Conservation (phyloP, 2,329 filamentous ascomycete genomes). For the Byssothecium circinans region DNA sequence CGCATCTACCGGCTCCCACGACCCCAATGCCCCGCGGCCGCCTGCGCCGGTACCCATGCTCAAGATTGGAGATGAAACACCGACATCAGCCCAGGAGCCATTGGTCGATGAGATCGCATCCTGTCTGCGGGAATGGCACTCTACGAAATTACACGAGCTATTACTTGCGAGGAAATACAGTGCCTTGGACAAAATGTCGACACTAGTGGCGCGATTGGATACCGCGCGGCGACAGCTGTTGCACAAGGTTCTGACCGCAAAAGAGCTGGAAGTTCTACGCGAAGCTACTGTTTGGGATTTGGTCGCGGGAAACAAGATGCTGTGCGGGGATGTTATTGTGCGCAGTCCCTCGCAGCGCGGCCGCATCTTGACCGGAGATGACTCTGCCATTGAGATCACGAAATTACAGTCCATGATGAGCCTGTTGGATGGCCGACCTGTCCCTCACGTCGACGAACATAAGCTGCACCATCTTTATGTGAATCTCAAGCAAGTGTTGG, state of each 20-base stretch:
- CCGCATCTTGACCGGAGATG: slow-evolving; percentile 84
- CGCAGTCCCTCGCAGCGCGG: slow-evolving; percentile 82
- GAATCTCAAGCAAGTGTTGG: slow-evolving; percentile 80
- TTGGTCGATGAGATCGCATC: slow-evolving; percentile 97
- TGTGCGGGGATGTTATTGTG: slow-evolving; percentile 92
- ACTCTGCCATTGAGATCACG: slow-evolving; percentile 89
- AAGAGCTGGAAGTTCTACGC: slow-evolving; percentile 78
- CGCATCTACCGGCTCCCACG: slow-evolving; percentile 51
- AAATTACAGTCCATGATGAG: slow-evolving; percentile 95
- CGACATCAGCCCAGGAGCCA: slow-evolving; percentile 84
- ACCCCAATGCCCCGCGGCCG: slow-evolving; percentile 72
- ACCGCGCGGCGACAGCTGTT: slow-evolving; percentile 84
- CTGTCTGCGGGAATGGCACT: slow-evolving; percentile 96
- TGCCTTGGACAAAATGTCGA: slow-evolving; percentile 77
- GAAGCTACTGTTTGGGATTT: slow-evolving; percentile 95
- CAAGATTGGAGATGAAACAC: slow-evolving; percentile 95
- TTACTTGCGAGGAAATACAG: slow-evolving; percentile 81
- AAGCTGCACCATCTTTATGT: slow-evolving; percentile 81
- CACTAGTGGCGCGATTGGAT: slow-evolving; percentile 80
- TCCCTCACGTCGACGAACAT: slow-evolving; percentile 65
- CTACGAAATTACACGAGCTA: slow-evolving; percentile 90
- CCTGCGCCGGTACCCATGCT: slow-evolving; percentile 94
- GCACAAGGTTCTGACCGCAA: slow-evolving; percentile 86
- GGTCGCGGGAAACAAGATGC: slow-evolving; percentile 89
- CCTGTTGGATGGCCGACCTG: slow-evolving; percentile 80